Evolutionary conservation across 208 protist genomes (phyloP).

Genomic region (Wallacemonas sp.): DNA sequence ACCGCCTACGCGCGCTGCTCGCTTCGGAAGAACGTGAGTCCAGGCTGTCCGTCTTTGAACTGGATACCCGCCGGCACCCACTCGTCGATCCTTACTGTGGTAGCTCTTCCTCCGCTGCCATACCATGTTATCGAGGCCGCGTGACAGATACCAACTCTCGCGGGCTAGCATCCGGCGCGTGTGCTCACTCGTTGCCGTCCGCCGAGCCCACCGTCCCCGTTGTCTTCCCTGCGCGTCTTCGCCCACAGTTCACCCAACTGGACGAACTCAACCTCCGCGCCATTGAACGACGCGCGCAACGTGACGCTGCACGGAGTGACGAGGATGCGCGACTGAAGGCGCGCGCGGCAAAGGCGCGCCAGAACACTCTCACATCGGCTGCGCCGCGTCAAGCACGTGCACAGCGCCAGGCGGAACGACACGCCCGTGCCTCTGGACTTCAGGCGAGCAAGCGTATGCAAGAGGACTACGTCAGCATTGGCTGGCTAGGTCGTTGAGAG

Average conservation of each 20-base stretch:
- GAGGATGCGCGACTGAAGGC: conserved; percentile 22
- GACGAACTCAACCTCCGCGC: conserved; percentile 26
- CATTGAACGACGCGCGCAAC: conserved; percentile 37
- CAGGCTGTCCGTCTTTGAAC: neutral
- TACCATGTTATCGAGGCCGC: neutral
- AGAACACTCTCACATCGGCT: neutral
- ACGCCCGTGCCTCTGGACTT: conserved; percentile 17
- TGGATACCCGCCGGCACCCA: neutral
- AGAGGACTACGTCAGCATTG: conserved; percentile 14
- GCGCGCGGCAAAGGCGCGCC: conserved; percentile 7
- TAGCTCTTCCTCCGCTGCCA: neutral
- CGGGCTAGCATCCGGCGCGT: too few species aligned
- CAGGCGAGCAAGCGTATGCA: conserved; percentile 17
- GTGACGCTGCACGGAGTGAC: conserved; percentile 3
- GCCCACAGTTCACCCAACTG: conserved; percentile 40
- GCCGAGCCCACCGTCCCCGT: neutral
- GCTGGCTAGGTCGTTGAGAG: conserved; percentile 1
- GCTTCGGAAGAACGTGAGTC: neutral
- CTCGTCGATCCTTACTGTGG: neutral
- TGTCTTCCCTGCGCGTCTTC: conserved; percentile 27
- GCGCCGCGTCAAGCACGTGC: conserved; percentile 4
- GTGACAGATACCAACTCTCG: too few species aligned
- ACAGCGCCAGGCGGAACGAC: conserved; percentile 17
- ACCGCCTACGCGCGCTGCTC: neutral
- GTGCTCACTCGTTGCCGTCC: too few species aligned